phyloP scores from a whole-genome alignment of 2,329 filamentous ascomycete species.

The Ilyonectria mors-panacis region DNA sequence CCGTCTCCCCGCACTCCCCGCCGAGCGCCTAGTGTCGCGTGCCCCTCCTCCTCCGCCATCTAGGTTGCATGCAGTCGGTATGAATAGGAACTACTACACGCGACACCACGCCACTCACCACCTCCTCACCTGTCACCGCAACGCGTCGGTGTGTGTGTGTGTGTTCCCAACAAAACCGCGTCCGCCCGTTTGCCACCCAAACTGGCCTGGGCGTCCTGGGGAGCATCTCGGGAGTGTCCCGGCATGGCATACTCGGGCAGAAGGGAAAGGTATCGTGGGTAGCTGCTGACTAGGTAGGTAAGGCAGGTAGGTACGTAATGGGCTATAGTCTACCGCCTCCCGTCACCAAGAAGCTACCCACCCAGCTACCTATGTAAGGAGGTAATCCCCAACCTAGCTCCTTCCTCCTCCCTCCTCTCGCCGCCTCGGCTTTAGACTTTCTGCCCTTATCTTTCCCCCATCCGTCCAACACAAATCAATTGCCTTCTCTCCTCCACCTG shows the following conservation, averaged over 20 bases:
- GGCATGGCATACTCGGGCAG: neutral
- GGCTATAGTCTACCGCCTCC: neutral
- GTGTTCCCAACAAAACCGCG: constrained; percentile 13
- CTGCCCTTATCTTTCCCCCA: neutral
- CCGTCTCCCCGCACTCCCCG: neutral
- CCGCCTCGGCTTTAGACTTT: constrained; percentile 5
- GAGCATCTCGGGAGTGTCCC: neutral
- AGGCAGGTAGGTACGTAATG: neutral
- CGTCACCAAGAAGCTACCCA: neutral
- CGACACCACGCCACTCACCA: constrained; percentile 15
- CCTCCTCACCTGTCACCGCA: constrained; percentile 1
- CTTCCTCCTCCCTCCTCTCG: neutral
- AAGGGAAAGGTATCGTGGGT: neutral
- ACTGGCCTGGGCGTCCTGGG: neutral
- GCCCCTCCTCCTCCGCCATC: neutral
- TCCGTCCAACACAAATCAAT: constrained; percentile 1
- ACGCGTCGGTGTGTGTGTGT: neutral
- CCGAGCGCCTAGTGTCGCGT: constrained; percentile 16
- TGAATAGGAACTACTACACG: constrained; percentile 3
- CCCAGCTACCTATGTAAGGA: neutral
- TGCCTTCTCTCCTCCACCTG: neutral
- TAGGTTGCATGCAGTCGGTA: neutral
- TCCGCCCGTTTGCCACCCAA: constrained; percentile 3
- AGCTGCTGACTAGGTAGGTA: neutral
- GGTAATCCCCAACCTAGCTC: constrained; percentile 12